Percentiles rank a stretch among this genome's conserved stretches.
Conservation (phyloP, 2,329 filamentous ascomycete genomes). For the Calycina marina region DNA sequence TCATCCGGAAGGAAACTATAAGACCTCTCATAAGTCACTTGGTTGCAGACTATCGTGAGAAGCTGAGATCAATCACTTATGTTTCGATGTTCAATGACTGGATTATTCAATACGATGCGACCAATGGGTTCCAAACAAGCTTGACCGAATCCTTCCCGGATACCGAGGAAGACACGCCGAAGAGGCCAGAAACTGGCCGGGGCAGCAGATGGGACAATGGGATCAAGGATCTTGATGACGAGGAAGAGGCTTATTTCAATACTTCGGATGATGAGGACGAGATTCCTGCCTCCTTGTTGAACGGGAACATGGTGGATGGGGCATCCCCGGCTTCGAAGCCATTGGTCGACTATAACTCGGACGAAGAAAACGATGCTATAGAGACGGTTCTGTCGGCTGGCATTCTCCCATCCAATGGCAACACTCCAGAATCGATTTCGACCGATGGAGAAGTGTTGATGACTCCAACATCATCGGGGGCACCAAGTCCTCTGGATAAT, state of each 20-base stretch:
- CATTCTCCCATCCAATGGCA: slow-evolving; percentile 9
- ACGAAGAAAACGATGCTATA: slow-evolving; percentile 66
- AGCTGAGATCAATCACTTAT: slow-evolving; percentile 61
- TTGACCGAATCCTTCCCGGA: slow-evolving; percentile 58
- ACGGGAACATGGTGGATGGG: slow-evolving; percentile 39
- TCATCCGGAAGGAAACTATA: slow-evolving; percentile 67
- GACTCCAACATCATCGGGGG: slow-evolving; percentile 17
- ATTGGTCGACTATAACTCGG: slow-evolving; percentile 83
- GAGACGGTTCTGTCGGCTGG: slow-evolving; percentile 29
- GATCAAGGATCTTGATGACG: slow-evolving; percentile 69
- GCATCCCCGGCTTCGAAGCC: slow-evolving; percentile 50
- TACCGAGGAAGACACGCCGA: slow-evolving; percentile 43
- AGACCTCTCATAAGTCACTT: slow-evolving; percentile 73
- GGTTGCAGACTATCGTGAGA: slow-evolving; percentile 70
- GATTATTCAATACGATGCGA: slow-evolving; percentile 64
- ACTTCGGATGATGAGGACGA: slow-evolving; percentile 77
- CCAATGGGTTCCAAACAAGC: slow-evolving; percentile 49
- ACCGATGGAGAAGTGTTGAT: slow-evolving; percentile 10
- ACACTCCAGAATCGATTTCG: slow-evolving; percentile 15
- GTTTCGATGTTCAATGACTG: slow-evolving; percentile 73
- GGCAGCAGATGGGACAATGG: slow-evolving; percentile 46
- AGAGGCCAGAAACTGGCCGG: slow-evolving; percentile 32
- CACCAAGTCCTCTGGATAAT: slow-evolving; percentile 50
- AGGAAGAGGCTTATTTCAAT: slow-evolving; percentile 91
- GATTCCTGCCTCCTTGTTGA: slow-evolving; percentile 20